Evolutionary conservation across 441 rosid genomes (phyloP), one percentile per base, ranked within the genome.

Genomic region (Croton setiger): DNA sequence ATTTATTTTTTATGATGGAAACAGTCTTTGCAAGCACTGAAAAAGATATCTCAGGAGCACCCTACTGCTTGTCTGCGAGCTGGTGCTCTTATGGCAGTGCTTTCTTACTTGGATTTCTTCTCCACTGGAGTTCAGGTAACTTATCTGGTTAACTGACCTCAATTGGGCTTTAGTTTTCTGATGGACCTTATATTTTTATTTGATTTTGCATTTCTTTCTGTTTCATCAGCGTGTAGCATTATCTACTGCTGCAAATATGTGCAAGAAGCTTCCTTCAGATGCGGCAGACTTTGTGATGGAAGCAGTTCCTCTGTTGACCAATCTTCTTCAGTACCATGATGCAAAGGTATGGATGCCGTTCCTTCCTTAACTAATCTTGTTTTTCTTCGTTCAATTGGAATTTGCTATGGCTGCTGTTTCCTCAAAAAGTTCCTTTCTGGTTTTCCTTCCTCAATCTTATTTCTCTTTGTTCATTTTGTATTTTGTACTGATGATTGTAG

Each of bases 231-330:
- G 99, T 49, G 99, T 93, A 27, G 99, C 99, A 27, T 74, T 96
- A 75, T 89, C 97, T 60, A 96, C 99, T 69, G 99, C 99, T 75
- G 99, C 99, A 79, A 93, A 96, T 77, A 96, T 96, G 97, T 96
- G 99, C 86, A 93, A 93, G 88, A 96, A 96, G 68, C 95, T 93
- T 69, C 99, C 99, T 72, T 87, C 99, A 56, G 98, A 96, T 86
- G 99, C 98, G 37, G 88, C 99, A 74, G 99, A 96, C 76, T 96
- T 87, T 82, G 99, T 93, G 78, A 96, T 91, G 99, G 99, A 91
- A 83, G 98, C 99, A 68, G 99, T 96, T 69, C 99, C 98, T 2
- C 78, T 93, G 74, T 80, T 96, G 82, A 96, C 99, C 53, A 93
- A 96, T 77, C 96, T 93, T 76, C 96, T 96, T 76, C 97, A 93